Evolutionary conservation across 2,329 filamentous ascomycete species (phyloP).

Genomic region (Colletotrichum truncatum): DNA sequence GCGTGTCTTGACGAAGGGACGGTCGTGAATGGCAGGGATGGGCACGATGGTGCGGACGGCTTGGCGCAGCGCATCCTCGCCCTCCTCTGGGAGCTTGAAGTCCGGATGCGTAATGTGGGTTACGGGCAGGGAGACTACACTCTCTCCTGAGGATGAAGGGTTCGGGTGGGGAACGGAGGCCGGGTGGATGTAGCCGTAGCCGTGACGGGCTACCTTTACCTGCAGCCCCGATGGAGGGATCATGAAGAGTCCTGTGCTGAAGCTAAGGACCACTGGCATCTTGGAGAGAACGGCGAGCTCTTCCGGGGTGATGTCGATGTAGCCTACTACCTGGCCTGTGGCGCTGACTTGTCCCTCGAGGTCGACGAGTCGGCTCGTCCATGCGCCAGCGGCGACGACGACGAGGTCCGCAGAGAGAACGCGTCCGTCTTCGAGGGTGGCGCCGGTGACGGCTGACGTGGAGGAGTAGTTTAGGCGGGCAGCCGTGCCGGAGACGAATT

Average conservation of each 20-base stretch:
- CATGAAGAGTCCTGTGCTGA: slow-evolving; percentile 77
- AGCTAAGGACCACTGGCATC: slow-evolving; percentile 78
- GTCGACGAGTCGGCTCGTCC: slow-evolving; percentile 83
- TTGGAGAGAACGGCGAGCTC: slow-evolving; percentile 73
- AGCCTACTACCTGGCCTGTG: slow-evolving; percentile 84
- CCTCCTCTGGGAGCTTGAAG: slow-evolving; percentile 66
- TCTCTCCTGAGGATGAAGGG: slow-evolving; percentile 1
- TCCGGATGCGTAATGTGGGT: slow-evolving; percentile 59
- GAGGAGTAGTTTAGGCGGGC: slow-evolving; percentile 45
- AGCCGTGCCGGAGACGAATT: slow-evolving; percentile 62
- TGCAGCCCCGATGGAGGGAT: slow-evolving; percentile 71
- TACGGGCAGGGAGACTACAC: slow-evolving; percentile 47
- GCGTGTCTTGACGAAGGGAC: slow-evolving; percentile 69
- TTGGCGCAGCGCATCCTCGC: slow-evolving; percentile 66
- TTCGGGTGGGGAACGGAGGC: slow-evolving; percentile 41
- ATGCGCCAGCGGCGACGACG: slow-evolving; percentile 86
- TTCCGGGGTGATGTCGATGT: slow-evolving; percentile 75
- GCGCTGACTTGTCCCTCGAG: slow-evolving; percentile 79
- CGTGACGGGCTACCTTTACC: slow-evolving; percentile 77
- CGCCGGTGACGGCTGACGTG: slow-evolving; percentile 51
- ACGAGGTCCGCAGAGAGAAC: slow-evolving; percentile 74
- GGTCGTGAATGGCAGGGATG: slow-evolving; percentile 59
- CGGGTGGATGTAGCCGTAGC: slow-evolving; percentile 73
- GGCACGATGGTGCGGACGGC: slow-evolving; percentile 71
- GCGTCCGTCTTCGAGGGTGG: slow-evolving; percentile 58